phyloP scores from a whole-genome alignment of 495 filamentous ascomycete species.

The Hapsidospora chrysogenum region DNA sequence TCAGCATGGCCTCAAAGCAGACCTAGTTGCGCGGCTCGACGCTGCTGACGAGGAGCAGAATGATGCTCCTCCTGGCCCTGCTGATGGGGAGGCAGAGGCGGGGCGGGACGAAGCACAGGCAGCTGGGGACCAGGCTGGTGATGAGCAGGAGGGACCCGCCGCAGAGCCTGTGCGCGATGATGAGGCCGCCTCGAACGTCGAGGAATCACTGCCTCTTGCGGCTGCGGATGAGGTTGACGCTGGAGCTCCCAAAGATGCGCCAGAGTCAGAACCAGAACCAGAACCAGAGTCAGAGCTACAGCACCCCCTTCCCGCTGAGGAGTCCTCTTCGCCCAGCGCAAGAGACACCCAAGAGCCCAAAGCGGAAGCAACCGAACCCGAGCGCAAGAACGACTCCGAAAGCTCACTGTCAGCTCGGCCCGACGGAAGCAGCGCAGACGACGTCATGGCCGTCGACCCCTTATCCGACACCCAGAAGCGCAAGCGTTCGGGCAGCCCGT shows the following conservation, averaged over 20 bases:
- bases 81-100: too few relatives aligned
- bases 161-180: too few relatives aligned
- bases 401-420: too few relatives aligned
- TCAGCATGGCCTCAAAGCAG: conserved; percentile 37
- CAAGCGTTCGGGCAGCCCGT: conserved; percentile 58
- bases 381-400: too few relatives aligned
- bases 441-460: conserved; percentile 5
- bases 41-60: conserved; percentile 5
- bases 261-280: background rate
- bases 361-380: conserved; percentile 4
- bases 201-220: too few relatives aligned
- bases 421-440: too few relatives aligned
- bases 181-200: too few relatives aligned
- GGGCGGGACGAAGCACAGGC: conserved; percentile 5
- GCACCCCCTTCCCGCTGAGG: conserved; percentile 6
- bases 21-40: conserved; percentile 36
- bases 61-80: too few relatives aligned
- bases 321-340: conserved; percentile 9
- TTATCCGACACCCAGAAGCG: conserved; percentile 39
- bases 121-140: conserved; percentile 2
- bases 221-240: too few relatives aligned
- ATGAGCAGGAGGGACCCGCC: conserved; percentile 5
- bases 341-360: conserved; percentile 6
- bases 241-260: too few relatives aligned
- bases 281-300: conserved; percentile 1